Evolutionary conservation across 768 basidiomycete species (phyloP), one percentile per base, ranked within the genome.

Genomic region (Epithele typhae): DNA sequence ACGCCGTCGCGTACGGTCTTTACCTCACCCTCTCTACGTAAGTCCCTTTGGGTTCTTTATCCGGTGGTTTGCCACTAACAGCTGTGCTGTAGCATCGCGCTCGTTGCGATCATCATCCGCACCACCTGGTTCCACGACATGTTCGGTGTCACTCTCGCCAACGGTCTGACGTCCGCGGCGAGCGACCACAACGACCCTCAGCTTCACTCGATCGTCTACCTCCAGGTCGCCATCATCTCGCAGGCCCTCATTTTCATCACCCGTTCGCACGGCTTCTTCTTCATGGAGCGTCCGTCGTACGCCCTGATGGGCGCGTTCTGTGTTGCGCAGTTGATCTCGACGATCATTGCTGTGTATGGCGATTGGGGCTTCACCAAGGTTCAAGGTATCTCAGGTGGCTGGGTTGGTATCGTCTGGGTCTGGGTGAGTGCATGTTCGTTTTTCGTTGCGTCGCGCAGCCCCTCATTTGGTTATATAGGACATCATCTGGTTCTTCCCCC

Each of bases 171-270:
- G n/a, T 37, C 51, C 10, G 54, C 56, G 8, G 67, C 75, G 9
- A 14, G 27, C 40, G 44, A 66, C 25, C 68, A 73, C 56, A 87
- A 87, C 64, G 86, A 91, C 64, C 67, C 64, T n/a, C 74, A 83
- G 57, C 72, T 93, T 5, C 92, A 95, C 75, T 87, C 85, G 73
- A 79, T 96, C 59, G 76, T 93, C 63, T 95, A 96, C 76, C 79
- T 94, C 57, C 92, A 95, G 72, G 95, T 98, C 49, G 95, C 95
- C 51, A 94, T 97, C 69, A 98, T 98, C 73, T 97, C 95, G 37
- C 95, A 98, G 68, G 95, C 95, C 2, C 76, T 98, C 54, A 96
- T 95, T 72, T 95, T 95, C 73, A 81, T 94, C 67, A 95, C 92
- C 33, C 91, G 92, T 71, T 83, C 92, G 56, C 93, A 94, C 60